Conservation (phyloP, 108 stramenopile genomes). For the Parietichytrium sp. region DNA sequence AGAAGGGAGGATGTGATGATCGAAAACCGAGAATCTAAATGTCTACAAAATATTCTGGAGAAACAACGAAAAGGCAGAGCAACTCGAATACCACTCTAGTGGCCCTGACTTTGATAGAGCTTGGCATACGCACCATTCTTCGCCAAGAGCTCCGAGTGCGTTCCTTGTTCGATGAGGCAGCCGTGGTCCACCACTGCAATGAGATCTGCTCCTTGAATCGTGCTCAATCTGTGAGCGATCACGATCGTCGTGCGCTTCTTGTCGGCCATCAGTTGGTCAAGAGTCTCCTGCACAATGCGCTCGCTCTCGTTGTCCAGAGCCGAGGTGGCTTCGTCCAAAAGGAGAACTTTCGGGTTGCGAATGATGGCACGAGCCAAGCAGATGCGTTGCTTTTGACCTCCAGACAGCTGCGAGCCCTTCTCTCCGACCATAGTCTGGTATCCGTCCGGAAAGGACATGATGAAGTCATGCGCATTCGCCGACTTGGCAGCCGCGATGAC, state of each 20-base stretch:
- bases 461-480: conserved; percentile 70
- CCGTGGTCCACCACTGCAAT: conserved; percentile 73
- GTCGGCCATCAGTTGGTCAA: conserved; percentile 72
- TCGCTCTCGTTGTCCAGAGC: conserved; percentile 81
- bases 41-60: too few relatives aligned
- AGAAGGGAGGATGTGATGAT: too few relatives aligned
- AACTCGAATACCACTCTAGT: too few relatives aligned
- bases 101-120: conserved; percentile 54
- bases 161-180: conserved; percentile 70
- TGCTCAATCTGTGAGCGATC: conserved; percentile 77
- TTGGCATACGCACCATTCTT: conserved; percentile 52
- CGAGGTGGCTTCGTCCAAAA: conserved; percentile 81
- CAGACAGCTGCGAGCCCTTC: conserved; percentile 78
- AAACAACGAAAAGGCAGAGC: too few relatives aligned
- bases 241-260: conserved; percentile 72
- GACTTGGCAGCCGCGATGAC: conserved; percentile 60
- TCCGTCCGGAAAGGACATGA: conserved; percentile 66
- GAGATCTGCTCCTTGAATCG: conserved; percentile 74
- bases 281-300: conserved; percentile 73
- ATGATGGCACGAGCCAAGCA: conserved; percentile 89
- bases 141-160: conserved; percentile 73
- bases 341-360: conserved; percentile 68
- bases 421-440: conserved; percentile 77
- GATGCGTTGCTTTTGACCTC: conserved; percentile 88
- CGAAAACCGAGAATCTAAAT: too few relatives aligned